Percentiles rank a stretch among this genome's conserved stretches.
These are phyloP conservation scores for Thielaviopsis punctulata DNA, from an alignment of 2,329 filamentous ascomycete genomes.

Conservation along the genomic window DNA sequence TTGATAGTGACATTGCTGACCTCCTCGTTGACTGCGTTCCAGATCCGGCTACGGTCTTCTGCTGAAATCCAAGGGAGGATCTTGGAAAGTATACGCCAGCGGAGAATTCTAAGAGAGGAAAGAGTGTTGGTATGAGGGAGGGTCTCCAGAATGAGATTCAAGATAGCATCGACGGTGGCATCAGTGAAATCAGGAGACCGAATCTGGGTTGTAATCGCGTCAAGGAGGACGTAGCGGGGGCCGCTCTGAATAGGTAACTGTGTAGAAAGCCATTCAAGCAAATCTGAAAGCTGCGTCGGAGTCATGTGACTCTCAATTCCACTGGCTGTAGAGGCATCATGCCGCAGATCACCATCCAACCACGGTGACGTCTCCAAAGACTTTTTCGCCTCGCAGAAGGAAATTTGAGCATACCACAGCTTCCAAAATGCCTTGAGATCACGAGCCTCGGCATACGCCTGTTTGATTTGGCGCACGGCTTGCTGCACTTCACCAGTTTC, in stretches of 20 bases:
- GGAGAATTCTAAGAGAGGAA: constrained; percentile 20
- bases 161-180: constrained; percentile 22
- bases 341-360: constrained; percentile 13
- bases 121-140: constrained; percentile 17
- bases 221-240: constrained; percentile 25
- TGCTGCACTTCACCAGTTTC: constrained; percentile 15
- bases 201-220: constrained; percentile 26
- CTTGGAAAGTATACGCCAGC: constrained; percentile 24
- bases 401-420: constrained; percentile 29
- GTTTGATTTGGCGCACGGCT: constrained; percentile 20
- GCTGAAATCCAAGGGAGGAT: constrained; percentile 21
- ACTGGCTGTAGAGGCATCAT: constrained; percentile 7
- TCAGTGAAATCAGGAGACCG: constrained; percentile 26
- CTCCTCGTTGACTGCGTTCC: constrained; percentile 19
- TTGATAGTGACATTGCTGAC: constrained; percentile 20
- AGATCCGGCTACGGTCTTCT: constrained; percentile 19
- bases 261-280: constrained; percentile 26
- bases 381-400: constrained; percentile 19
- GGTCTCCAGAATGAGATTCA: constrained; percentile 19
- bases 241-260: constrained; percentile 18
- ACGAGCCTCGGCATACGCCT: constrained; percentile 27
- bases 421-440: constrained; percentile 29
- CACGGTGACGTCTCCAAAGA: constrained; percentile 19
- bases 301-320: constrained; percentile 27
- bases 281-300: constrained; percentile 24